Evolutionary conservation across 495 filamentous ascomycete species (phyloP).

Genomic region (Chlorociboria aeruginascens): DNA sequence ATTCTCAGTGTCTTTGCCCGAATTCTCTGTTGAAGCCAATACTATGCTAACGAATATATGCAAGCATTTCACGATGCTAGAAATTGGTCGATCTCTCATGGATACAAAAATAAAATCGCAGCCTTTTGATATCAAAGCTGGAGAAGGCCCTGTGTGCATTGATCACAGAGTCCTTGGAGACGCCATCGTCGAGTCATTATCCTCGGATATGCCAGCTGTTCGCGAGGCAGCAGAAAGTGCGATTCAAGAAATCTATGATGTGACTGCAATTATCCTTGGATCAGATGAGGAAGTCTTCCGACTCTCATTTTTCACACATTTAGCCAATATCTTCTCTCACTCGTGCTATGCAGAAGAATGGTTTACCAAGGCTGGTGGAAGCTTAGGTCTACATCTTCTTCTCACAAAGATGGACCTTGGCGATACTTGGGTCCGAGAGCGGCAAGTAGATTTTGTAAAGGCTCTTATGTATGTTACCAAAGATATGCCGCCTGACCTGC

Average conservation of each 20-base stretch:
- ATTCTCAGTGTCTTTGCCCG: slow-evolving; percentile 70
- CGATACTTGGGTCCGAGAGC: slow-evolving; percentile 66
- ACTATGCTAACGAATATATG: slow-evolving; percentile 67
- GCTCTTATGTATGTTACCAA: slow-evolving; percentile 93
- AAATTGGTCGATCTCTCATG: slow-evolving; percentile 68
- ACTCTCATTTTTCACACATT: slow-evolving; percentile 69
- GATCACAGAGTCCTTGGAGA: slow-evolving; percentile 81
- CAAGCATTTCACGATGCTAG: slow-evolving; percentile 83
- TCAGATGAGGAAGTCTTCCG: slow-evolving; percentile 52
- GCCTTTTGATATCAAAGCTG: slow-evolving; percentile 69
- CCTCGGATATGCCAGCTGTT: slow-evolving; percentile 67
- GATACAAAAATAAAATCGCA: slow-evolving; percentile 59
- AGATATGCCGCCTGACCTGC: slow-evolving; percentile 86
- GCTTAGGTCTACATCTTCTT: slow-evolving; percentile 74
- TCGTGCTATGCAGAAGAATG: slow-evolving; percentile 94
- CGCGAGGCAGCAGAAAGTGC: slow-evolving; percentile 74
- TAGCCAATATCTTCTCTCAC: slow-evolving; percentile 76
- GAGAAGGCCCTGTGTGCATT: slow-evolving; percentile 76
- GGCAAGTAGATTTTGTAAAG: slow-evolving; percentile 73
- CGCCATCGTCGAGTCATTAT: slow-evolving; percentile 74
- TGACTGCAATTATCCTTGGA: slow-evolving; percentile 74
- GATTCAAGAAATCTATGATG: slow-evolving; percentile 63
- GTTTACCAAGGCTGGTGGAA: slow-evolving; percentile 92
- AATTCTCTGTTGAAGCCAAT: slow-evolving; percentile 61
- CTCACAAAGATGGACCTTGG: slow-evolving; percentile 70